Evolutionary conservation across 2,329 filamentous ascomycete species (phyloP), one percentile per base, ranked within the genome.

Genomic region (Conoideocrella luteorostrata): DNA sequence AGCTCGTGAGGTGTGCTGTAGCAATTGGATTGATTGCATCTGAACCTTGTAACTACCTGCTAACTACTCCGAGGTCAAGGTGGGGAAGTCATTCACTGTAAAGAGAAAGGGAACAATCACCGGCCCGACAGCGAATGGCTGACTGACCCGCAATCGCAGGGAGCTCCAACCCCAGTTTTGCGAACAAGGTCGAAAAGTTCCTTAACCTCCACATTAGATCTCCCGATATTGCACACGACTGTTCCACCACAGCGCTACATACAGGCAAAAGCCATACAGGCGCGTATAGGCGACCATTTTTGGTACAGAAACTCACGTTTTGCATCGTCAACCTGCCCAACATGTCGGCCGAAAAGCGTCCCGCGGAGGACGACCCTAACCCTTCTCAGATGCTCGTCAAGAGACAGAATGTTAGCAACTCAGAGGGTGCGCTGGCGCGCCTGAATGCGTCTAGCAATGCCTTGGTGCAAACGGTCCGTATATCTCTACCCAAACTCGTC

Each of bases 311-410:
- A n/a, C n/a, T n/a, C n/a, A n/a, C n/a, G n/a, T 38, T 7, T 26
- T 13, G 7, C n/a, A 13, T 22, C 38, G 21, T 3, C 17, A 4
- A 18, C n/a, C 13, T 24, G 15, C 26, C 29, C 55, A 60, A n/a
- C 47, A 96, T 95, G 90, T 88, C 89, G 26, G 78, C 86, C 50
- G 90, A 95, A 67, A 97, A 98, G 70, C 81, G 93, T 60, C 86
- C 89, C 47, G 89, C 90, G n/a, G 82, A 86, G 49, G 84, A 86
- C 54, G 85, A 87, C 48, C 91, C 91, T 54, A 80, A 83, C 56
- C 80, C 81, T 20, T 81, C 82, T 39, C 87, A 95, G 65, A 76
- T 91, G 54, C 80, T 89, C 30, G 84, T 97, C 49, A 98, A 97
- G 72, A 78, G 91, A 62, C 89, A 91, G 63, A 95, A 93, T 62